Percentiles rank a stretch among this genome's conserved stretches.
phyloP scores from a whole-genome alignment of 2,329 filamentous ascomycete species.

The Claviceps arundinis region DNA sequence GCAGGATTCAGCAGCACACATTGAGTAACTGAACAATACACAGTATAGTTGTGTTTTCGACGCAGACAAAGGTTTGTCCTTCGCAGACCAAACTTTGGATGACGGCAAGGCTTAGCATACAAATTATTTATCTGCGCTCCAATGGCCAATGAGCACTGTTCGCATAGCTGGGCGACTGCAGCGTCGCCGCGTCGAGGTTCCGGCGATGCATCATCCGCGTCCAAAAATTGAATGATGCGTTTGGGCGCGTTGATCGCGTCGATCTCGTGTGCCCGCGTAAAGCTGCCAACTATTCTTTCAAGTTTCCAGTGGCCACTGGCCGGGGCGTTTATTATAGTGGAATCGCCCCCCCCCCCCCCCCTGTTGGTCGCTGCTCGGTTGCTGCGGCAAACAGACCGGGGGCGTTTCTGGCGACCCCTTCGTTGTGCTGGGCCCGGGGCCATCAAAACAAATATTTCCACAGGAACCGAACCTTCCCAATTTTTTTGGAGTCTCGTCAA shows the following conservation, averaged over 20 bases:
- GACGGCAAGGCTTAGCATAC: neutral
- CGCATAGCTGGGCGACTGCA: neutral
- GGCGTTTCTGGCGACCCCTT: neutral
- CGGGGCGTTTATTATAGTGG: no score
- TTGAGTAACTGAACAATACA: neutral
- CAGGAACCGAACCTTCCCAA: neutral
- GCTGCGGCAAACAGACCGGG: conserved; percentile 12
- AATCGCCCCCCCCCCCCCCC: neutral
- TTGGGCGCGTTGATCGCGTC: conserved; percentile 1
- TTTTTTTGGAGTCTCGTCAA: neutral
- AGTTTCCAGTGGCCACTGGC: neutral
- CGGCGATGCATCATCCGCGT: neutral
- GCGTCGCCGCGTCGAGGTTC: neutral
- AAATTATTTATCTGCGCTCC: neutral
- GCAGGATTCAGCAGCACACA: neutral
- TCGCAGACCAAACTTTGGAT: neutral
- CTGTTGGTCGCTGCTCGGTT: conserved; percentile 8
- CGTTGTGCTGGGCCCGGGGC: neutral
- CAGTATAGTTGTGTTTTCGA: neutral
- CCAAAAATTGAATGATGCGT: neutral
- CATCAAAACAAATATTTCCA: conserved; percentile 2
- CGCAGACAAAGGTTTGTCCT: neutral
- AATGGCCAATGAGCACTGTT: neutral
- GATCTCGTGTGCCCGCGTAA: conserved; percentile 22
- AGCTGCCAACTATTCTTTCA: conserved; percentile 13